These are phyloP conservation scores for Radiomyces spectabilis DNA, from an alignment of 192 early-diverging fungal species.

Conservation along the genomic window DNA sequence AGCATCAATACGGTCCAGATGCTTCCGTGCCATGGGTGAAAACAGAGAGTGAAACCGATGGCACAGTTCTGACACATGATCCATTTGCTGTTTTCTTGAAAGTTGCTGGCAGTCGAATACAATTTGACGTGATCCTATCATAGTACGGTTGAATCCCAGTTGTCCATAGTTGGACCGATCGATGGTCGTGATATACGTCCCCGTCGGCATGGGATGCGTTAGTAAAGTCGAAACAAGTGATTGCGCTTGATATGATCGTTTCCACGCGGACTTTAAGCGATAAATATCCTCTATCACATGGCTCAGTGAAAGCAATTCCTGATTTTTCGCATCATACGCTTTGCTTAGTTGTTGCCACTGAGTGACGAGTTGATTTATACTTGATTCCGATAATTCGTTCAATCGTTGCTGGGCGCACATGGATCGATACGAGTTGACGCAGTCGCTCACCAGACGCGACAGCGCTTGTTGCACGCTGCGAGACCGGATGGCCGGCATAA, in stretches of 20 bases:
- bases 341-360: slow-evolving; percentile 2
- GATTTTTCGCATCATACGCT: slow-evolving; percentile 2
- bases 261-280: not conserved
- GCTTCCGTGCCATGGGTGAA: slow-evolving; percentile 2
- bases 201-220: not conserved
- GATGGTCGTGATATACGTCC: no score
- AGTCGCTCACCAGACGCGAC: not conserved
- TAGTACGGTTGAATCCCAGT: slow-evolving; percentile 1
- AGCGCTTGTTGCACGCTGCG: no score
- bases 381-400: no score
- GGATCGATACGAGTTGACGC: not conserved
- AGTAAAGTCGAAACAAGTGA: not conserved
- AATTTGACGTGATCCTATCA: slow-evolving; percentile 1
- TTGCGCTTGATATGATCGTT: not conserved
- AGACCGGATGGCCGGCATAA: not conserved
- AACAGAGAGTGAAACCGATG: slow-evolving; percentile 3
- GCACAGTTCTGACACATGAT: not conserved
- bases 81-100: slow-evolving; percentile 4
- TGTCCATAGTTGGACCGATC: slow-evolving; percentile 8
- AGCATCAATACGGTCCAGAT: slow-evolving; percentile 4
- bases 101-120: slow-evolving; percentile 1
- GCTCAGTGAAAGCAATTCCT: not conserved
- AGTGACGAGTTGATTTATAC: no score
- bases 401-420: no score
- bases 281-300: not conserved